phyloP scores from a whole-genome alignment of 495 filamentous ascomycete species.

The Podospora tetraspora region DNA sequence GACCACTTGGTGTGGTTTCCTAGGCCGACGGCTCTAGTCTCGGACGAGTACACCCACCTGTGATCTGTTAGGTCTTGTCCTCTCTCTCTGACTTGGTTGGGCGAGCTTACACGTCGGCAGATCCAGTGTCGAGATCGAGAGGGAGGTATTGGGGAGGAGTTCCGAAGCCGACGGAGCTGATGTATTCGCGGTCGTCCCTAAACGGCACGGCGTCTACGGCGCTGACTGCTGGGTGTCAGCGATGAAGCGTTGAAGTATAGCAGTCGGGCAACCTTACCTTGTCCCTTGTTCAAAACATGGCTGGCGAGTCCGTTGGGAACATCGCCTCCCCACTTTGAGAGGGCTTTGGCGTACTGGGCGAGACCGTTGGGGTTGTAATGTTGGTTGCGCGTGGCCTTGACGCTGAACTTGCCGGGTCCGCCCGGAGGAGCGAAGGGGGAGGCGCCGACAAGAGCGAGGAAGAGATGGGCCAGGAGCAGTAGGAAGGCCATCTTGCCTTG shows the following conservation, averaged over 20 bases:
- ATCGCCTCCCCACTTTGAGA: constrained; percentile 18
- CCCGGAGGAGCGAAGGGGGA: background rate
- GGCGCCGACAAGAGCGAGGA: background rate
- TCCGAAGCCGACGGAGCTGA: constrained; percentile 60
- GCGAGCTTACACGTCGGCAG: constrained; percentile 65
- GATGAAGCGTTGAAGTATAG: background rate
- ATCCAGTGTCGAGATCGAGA: constrained; percentile 71
- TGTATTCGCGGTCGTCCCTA: constrained; percentile 53
- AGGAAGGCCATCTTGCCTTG: background rate
- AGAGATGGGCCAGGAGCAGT: background rate
- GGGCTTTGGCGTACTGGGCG: constrained; percentile 20
- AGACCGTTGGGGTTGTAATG: constrained; percentile 22
- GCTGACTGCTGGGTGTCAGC: constrained; percentile 11
- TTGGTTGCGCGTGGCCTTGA: constrained; percentile 18
- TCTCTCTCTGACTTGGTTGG: background rate
- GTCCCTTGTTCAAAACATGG: background rate
- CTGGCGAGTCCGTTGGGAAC: constrained; percentile 10
- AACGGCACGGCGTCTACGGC: constrained; percentile 14
- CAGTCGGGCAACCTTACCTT: background rate
- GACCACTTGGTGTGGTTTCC: constrained; percentile 23
- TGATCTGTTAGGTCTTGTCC: background rate
- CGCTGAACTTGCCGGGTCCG: constrained; percentile 6
- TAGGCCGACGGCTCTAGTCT: constrained; percentile 12
- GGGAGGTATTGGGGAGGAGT: constrained; percentile 61
- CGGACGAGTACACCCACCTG: constrained; percentile 27